Conservation (phyloP, 306 rosid genomes). For the Parietaria judaica region DNA sequence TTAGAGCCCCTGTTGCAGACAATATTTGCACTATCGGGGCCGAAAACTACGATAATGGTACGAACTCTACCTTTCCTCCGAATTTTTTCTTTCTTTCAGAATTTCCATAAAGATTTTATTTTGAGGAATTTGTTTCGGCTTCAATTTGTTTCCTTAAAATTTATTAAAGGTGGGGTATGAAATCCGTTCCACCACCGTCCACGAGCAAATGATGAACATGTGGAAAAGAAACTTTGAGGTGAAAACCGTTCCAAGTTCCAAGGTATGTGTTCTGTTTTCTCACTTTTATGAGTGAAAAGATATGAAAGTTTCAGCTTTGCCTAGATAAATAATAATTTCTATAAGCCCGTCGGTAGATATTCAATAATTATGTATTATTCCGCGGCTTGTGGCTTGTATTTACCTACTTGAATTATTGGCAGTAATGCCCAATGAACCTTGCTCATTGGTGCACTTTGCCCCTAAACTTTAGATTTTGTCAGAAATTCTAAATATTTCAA, state of each 20-base stretch:
- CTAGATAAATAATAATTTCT: not conserved
- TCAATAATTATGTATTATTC: too few relatives aligned
- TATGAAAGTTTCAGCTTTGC: too few relatives aligned
- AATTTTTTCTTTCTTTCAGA: not conserved
- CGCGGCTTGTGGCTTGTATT: too few relatives aligned
- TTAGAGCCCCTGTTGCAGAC: constrained; percentile 80
- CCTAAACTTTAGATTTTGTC: too few relatives aligned
- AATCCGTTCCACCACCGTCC: constrained; percentile 74
- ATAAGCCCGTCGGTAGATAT: not conserved
- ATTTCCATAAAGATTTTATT: not conserved
- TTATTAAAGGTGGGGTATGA: constrained; percentile 76
- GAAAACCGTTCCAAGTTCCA: constrained; percentile 66
- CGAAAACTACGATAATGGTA: constrained; percentile 75
- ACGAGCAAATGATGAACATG: constrained; percentile 90
- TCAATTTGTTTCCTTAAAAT: constrained; percentile 10
- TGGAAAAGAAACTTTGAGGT: constrained; percentile 68
- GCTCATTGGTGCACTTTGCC: too few relatives aligned
- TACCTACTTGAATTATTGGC: too few relatives aligned
- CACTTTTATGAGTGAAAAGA: not conserved
- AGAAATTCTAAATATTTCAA: too few relatives aligned
- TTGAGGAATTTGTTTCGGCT: not conserved
- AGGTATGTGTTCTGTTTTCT: constrained; percentile 36
- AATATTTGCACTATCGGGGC: constrained; percentile 73
- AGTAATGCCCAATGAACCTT: too few relatives aligned
- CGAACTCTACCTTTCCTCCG: constrained; percentile 4